phyloP scores from a whole-genome alignment of 192 early-diverging fungal genomes.

The Glomus cerebriforme region DNA sequence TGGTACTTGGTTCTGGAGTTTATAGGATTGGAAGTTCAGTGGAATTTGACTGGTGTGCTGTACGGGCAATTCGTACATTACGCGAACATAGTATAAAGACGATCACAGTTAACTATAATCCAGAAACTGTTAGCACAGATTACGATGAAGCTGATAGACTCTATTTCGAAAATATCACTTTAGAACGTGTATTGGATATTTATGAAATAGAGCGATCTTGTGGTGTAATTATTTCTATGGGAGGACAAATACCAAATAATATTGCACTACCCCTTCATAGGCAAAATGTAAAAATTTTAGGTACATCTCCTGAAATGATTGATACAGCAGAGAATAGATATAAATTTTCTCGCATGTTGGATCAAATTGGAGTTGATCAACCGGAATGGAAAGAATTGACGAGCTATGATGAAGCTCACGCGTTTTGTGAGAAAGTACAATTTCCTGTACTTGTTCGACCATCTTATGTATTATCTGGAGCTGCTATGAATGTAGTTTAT shows the following conservation, averaged over 20 bases:
- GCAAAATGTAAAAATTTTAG: conserved; percentile 80
- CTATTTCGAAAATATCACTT: conserved; percentile 96
- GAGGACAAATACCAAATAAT: conserved; percentile 96
- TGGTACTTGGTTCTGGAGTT: conserved; percentile 96
- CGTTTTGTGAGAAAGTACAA: conserved; percentile 81
- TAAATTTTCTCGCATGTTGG: conserved; percentile 91
- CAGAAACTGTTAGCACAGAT: conserved; percentile 97
- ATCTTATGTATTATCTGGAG: conserved; percentile 96
- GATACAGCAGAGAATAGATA: conserved; percentile 94
- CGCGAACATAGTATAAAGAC: conserved; percentile 80
- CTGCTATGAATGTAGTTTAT: conserved; percentile 96
- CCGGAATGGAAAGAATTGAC: conserved; percentile 94
- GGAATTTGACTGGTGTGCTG: conserved; percentile 97
- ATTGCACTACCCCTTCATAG: conserved; percentile 85
- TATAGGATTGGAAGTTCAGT: conserved; percentile 97
- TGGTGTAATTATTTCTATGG: conserved; percentile 90
- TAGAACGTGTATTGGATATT: conserved; percentile 96
- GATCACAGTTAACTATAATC: conserved; percentile 99
- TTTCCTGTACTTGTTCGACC: conserved; percentile 96
- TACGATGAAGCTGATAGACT: conserved; percentile 97
- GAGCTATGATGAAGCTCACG: conserved; percentile 78
- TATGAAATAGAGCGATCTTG: conserved; percentile 82
- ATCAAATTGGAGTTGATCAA: conserved; percentile 93
- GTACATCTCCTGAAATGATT: conserved; percentile 88
- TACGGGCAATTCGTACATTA: conserved; percentile 80